Base-by-base conservation (phyloP, 2,329 filamentous ascomycete genomes). In the Karstenula rhodostoma region DNA sequence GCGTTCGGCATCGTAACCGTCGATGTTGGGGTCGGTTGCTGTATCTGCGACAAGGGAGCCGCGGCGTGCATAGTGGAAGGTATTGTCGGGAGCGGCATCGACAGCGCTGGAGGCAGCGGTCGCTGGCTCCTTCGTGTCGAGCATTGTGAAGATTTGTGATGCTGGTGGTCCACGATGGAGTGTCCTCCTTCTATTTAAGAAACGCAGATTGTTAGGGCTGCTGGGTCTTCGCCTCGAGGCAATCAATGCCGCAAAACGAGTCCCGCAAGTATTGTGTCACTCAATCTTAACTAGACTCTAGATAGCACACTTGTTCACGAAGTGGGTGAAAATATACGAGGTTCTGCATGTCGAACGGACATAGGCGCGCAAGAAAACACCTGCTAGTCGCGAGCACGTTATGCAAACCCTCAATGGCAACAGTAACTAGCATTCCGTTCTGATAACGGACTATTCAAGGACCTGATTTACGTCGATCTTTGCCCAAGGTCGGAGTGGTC, bases 31-130 rank as follows among this genome's bases (percentile, higher is more conserved):
- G 13, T 54, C 48, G 2, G 43, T 8, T 1, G 37, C 44, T n/a
- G 37, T 25, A 13, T 60, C 55, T 15, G 58, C 40, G 7, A 56
- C 40, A 29, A 56, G n/a, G 22, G 63, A 63, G 23, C 63, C 63
- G 15, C 61, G 56, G 43, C 61, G 61, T 37, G 61, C 63, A 32
- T 66, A 66, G 32, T 64, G 63, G 23, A 66, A 58, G 15, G 37
- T 56, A 35, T 42, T 55, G 12, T 29, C 33, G 8, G 43, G 49
- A 32, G 52, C 53, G 13, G 58, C 35, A 27, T 15, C 47, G 9
- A 60, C n/a, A 27, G 55, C 19, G 44, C 57, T 35, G 17, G 63
- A 55, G 15, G 46, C 44, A 9, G 55, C 37, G 10, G 52, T 47
- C 0, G 25, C 23, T 15, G 50, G 37, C n/a, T 15, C 37, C 44